Evolutionary conservation across 2,329 filamentous ascomycete genomes (phyloP), one percentile per base, ranked within the genome.

Genomic region (Colletotrichum eremochloae): DNA sequence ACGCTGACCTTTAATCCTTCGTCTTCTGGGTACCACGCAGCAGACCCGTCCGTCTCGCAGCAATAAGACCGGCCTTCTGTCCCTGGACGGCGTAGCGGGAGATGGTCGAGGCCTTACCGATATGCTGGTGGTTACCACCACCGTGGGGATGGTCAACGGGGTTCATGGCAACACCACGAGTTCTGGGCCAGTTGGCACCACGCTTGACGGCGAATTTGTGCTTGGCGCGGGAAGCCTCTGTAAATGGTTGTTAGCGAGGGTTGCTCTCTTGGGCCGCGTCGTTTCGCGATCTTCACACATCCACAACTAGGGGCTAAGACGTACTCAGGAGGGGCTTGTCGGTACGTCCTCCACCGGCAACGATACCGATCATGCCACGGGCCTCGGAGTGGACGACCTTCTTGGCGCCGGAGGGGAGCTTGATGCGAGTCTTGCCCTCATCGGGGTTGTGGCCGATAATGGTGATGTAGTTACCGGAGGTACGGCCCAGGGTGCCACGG

Each of bases 141-240:
- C 94, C 94, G 92, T 96, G 94, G 86, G 94, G 94, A 92, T 99
- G 96, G 89, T 99, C 96, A 83, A 99, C 96, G 82, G 96, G 96
- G 90, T 99, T 99, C 96, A 99, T 99, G 88, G 96, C 96, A 93
- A 99, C 96, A 98, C 96, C 96, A 96, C 96, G 96, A 91, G 96
- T 99, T 94, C 97, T 98, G 88, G 96, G 96, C 96, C 96, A 99
- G 94, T 99, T 98, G 70, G 61, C 61, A 53, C 61, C 61, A 85
- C 96, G 95, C 95, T 99, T 99, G 89, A 98, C 97, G 81, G 95
- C 95, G 89, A 97, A 99, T 94, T 99, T 99, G 86, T 98, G 96
- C 94, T 98, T 99, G 83, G 96, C 96, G 85, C 96, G 94, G 83
- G 96, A 98, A 82, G 96, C 96, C 96, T 99, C 92, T 94, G 89